Evolutionary conservation across 2,329 filamentous ascomycete genomes (phyloP).

Genomic region (Apiospora rasikravindrae): DNA sequence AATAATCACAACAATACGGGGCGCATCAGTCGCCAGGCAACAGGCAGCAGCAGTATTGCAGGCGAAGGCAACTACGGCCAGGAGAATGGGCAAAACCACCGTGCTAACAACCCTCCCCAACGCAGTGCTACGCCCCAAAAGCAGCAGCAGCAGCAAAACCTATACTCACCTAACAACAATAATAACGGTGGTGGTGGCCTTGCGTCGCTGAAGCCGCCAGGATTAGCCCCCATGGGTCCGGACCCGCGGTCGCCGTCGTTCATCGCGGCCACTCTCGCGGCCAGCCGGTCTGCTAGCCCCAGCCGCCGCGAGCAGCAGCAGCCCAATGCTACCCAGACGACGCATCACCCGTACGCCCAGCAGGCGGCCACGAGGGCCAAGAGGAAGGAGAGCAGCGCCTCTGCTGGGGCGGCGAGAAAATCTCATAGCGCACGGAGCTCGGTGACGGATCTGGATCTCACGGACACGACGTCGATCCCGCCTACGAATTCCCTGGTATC

Average conservation of each 20-base stretch:
- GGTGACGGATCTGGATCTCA: slow-evolving; percentile 39
- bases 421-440: slow-evolving; percentile 38
- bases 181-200: not conserved
- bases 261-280: slow-evolving; percentile 66
- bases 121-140: slow-evolving; percentile 10
- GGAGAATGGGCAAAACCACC: slow-evolving; percentile 28
- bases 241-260: slow-evolving; percentile 61
- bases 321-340: not conserved
- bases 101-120: slow-evolving; percentile 30
- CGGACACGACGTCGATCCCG: slow-evolving; percentile 63
- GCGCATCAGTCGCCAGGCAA: slow-evolving; percentile 44
- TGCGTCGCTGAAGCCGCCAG: slow-evolving; percentile 25
- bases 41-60: slow-evolving; percentile 40
- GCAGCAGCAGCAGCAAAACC: slow-evolving; percentile 13
- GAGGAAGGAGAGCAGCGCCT: slow-evolving; percentile 37
- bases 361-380: slow-evolving; percentile 26
- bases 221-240: slow-evolving; percentile 26
- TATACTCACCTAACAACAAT: not conserved
- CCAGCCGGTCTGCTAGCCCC: slow-evolving; percentile 63
- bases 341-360: slow-evolving; percentile 30
- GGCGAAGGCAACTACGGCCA: slow-evolving; percentile 19
- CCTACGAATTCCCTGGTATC: slow-evolving; percentile 69
- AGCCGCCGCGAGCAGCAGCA: slow-evolving; percentile 45
- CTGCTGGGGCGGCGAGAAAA: slow-evolving; percentile 23
- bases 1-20: slow-evolving; percentile 21